Percentiles rank a stretch among this genome's conserved stretches.
These are phyloP conservation scores for Rhizopus sp. DNA, from an alignment of 371 early-diverging fungal genomes.

Conservation along the genomic window DNA sequence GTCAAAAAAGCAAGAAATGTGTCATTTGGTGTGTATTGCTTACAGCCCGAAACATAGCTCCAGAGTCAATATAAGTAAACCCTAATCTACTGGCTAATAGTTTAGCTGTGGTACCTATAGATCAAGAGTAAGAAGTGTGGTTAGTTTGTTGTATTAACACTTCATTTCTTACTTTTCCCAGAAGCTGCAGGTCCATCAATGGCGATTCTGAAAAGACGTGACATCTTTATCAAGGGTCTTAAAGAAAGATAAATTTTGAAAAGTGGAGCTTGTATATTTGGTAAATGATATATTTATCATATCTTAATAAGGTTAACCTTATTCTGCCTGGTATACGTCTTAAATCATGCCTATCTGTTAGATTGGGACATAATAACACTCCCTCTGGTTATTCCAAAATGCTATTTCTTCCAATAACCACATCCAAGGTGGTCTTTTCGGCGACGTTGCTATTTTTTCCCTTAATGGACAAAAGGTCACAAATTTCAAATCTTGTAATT, in stretches of 20 bases:
- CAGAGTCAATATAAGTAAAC: slow-evolving; percentile 86
- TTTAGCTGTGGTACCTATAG: slow-evolving; percentile 72
- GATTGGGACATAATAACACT: no score
- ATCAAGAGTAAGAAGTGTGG: neutral
- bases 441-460: no score
- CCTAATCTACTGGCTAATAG: slow-evolving; percentile 71
- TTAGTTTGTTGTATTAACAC: neutral
- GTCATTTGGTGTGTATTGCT: slow-evolving; percentile 4
- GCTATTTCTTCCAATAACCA: no score
- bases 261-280: no score
- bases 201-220: slow-evolving; percentile 73
- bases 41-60: slow-evolving; percentile 68
- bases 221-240: slow-evolving; percentile 23
- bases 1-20: neutral
- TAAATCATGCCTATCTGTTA: no score
- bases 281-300: no score
- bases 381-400: no score
- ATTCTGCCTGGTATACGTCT: no score
- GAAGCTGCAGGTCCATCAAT: slow-evolving; percentile 95
- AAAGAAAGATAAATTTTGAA: neutral
- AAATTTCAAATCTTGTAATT: no score
- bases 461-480: no score
- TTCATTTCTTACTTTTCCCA: slow-evolving; percentile 76
- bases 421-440: no score
- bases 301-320: no score